Percentiles rank a stretch among this genome's conserved stretches.
phyloP scores from a whole-genome alignment of 345 rosid species.

The sweet orange (Citrus sinensis) region DNA sequence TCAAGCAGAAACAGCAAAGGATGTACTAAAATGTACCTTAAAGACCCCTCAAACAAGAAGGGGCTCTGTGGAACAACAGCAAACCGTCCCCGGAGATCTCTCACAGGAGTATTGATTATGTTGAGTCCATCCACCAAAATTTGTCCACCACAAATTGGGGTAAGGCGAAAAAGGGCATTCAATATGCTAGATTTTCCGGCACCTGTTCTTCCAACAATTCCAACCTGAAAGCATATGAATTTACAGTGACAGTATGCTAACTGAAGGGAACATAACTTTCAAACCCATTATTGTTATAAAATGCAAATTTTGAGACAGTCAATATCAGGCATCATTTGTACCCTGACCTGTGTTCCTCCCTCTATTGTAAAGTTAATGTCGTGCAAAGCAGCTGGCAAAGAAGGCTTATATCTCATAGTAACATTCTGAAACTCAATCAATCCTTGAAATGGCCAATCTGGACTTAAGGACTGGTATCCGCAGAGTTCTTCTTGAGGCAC shows the following conservation, averaged over 20 bases:
- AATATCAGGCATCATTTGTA: not conserved
- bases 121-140: slow-evolving; percentile 70
- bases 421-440: slow-evolving; percentile 69
- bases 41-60: slow-evolving; percentile 79
- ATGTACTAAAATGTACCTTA: slow-evolving; percentile 40
- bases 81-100: slow-evolving; percentile 75
- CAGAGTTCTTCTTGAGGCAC: slow-evolving; percentile 73
- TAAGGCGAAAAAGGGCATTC: slow-evolving; percentile 84
- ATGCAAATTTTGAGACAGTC: not conserved
- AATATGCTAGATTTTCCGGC: slow-evolving; percentile 90
- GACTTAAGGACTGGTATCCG: slow-evolving; percentile 43
- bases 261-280: not conserved
- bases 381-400: slow-evolving; percentile 66
- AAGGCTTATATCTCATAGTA: slow-evolving; percentile 70
- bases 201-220: slow-evolving; percentile 91
- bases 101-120: slow-evolving; percentile 56
- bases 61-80: slow-evolving; percentile 94
- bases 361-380: slow-evolving; percentile 53
- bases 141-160: slow-evolving; percentile 55
- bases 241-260: not conserved
- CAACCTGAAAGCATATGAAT: slow-evolving; percentile 49
- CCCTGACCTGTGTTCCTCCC: slow-evolving; percentile 68
- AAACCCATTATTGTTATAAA: slow-evolving; percentile 2
- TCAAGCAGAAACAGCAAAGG: not conserved
- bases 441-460: slow-evolving; percentile 75